Base-by-base conservation (phyloP, 176 grass and related monocot genomes). In the Oryza australiensis region DNA sequence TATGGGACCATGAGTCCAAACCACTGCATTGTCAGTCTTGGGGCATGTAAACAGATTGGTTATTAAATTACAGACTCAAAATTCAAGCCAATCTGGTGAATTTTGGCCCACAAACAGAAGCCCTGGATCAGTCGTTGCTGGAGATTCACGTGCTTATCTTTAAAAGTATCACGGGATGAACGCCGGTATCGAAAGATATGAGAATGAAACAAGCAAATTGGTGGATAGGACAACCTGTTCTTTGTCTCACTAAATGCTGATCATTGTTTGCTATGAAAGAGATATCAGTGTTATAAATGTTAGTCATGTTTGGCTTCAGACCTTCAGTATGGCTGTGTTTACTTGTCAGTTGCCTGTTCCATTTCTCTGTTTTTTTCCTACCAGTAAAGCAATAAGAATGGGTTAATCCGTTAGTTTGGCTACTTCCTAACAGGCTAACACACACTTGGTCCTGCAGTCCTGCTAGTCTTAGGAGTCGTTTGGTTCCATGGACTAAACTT, bases 141-240 rank as follows among this genome's bases (percentile, higher is more conserved):
- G 71, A 76, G 60, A 29, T 82, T 86, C 87, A 86, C 78, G 18
- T 29, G 83, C 7, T 29, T 59, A 82, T 66, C 78, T 72, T 67
- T 55, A 55, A 24, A 42, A 35, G 72, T 64, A 72, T 85, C 72
- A 81, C 78, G 78, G 73, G 83, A 32, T n/a, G 22, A 60, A 35
- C 29, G 78, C 26, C 45, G n/a, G 80, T 7, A 43, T 43, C 64
- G 14, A 26, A 37, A 45, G 22, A 75, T 5, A 77, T 49, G 42
- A 42, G 43, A 60, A 77, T 45, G 10, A 46, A 62, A 80, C 73
- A 89, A 78, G 24, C 37, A 66, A 20, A 41, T 33, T 33, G 55
- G 14, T 12, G 26, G 65, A 40, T 26, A 89, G n/a, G 53, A 81
- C 72, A 73, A 67, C 43, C 23, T 16, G 6, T 37, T 60, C n/a